Evolutionary conservation across 495 filamentous ascomycete genomes (phyloP).

Genomic region (Hypomontagnella submonticulosa): DNA sequence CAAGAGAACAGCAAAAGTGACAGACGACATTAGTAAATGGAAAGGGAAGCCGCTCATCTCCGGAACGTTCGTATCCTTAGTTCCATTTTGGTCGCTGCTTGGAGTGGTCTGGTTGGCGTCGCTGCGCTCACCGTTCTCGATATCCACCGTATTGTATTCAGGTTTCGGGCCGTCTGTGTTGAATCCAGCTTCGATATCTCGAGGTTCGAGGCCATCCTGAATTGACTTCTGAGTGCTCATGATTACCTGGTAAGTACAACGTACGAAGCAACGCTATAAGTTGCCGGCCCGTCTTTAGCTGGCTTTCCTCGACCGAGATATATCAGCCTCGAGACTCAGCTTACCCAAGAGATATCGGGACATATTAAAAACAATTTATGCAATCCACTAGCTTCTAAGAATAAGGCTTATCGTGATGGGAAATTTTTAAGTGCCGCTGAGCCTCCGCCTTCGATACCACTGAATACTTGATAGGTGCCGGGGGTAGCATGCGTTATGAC

Average conservation of each 20-base stretch:
- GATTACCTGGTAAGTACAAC: neutral
- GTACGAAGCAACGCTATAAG: neutral
- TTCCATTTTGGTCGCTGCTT: slow-evolving; percentile 12
- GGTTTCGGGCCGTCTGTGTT: neutral
- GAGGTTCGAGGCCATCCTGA: neutral
- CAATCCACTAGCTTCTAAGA: neutral
- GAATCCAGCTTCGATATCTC: slow-evolving; percentile 22
- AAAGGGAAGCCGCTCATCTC: slow-evolving; percentile 19
- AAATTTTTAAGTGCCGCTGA: slow-evolving; percentile 13
- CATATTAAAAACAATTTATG: slow-evolving; percentile 34
- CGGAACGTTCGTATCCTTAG: neutral
- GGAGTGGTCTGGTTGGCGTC: neutral
- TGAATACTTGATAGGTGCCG: neutral
- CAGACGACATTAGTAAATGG: slow-evolving; percentile 26
- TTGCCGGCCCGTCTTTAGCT: slow-evolving; percentile 5
- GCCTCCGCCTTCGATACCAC: too few species aligned
- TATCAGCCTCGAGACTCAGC: slow-evolving; percentile 9
- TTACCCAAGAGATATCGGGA: neutral
- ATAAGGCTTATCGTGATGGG: slow-evolving; percentile 6
- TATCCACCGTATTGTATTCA: neutral
- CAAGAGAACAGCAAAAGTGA: slow-evolving; percentile 25
- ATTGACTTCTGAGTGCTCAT: slow-evolving; percentile 8
- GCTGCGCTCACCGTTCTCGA: neutral
- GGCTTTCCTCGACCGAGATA: slow-evolving; percentile 2
- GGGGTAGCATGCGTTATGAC: slow-evolving; percentile 1